Evolutionary conservation across 192 early-diverging fungal species (phyloP), one percentile per base, ranked within the genome.

Genomic region (Coemansia sp.): DNA sequence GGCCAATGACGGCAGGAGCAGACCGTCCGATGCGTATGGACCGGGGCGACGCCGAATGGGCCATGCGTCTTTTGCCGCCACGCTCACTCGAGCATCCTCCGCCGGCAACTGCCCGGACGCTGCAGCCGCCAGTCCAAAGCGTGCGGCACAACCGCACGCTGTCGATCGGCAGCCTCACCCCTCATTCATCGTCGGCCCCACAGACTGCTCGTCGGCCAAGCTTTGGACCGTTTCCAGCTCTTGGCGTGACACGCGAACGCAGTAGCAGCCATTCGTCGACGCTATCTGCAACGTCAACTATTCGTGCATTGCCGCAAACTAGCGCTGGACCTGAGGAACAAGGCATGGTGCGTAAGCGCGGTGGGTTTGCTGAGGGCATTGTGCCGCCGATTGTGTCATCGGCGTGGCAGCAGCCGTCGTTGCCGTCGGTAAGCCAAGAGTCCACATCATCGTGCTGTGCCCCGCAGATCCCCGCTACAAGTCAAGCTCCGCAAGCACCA

Each of bases 41-140:
- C n/a, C 53, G 53, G 3, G 25, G 11, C 14, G 45, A 62, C 25
- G 53, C 65, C 35, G 60, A 72, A 43, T 79, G 70, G 60, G 67
- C 73, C 5, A 62, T 66, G 37, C 61, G 60, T 41, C 49, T 79
- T 6, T 23, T 79, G 58, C 62, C 65, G 45, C 72, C 7, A 38
- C 61, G 15, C 21, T 67, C 3, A 17, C 52, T 11, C 7, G 12
- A 15, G 32, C 52, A 6, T 25, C 22, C 8, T 25, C 51, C 9
- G 25, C 51, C 9, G 25, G 51, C 51, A 35, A 35, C 6, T 0
- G 32, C 32, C 32, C 32, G 7, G 7, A 35, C 32, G 6, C 32
- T 35, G 32, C 32, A 35, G 32, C 32, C 32, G 32, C 32, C 32
- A 8, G 32, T 35, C 32, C 7, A 5, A 1, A 35, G 7, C 32